These are phyloP conservation scores for Pseudocercospora fijiensis DNA, from an alignment of 2,329 filamentous ascomycete species.

Conservation along the genomic window DNA sequence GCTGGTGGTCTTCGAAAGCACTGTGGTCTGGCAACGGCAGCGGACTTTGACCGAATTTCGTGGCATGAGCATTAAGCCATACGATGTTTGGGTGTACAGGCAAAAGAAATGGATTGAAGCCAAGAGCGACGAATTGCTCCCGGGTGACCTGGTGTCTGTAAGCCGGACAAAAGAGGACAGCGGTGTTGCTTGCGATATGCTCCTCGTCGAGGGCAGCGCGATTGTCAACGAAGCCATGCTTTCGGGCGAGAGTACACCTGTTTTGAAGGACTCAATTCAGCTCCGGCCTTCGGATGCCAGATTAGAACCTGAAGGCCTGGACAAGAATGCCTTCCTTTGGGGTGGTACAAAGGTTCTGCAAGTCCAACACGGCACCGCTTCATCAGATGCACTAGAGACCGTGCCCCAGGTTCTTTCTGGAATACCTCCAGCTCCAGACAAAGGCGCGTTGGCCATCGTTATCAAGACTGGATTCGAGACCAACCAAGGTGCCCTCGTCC, in stretches of 20 bases:
- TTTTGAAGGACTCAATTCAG: slow-evolving; percentile 93
- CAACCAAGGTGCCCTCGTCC: slow-evolving; percentile 93
- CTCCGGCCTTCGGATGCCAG: slow-evolving; percentile 76
- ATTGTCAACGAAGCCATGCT: slow-evolving; percentile 99
- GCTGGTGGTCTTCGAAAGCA: slow-evolving; percentile 96
- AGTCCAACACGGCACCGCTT: slow-evolving; percentile 80
- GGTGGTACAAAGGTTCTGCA: slow-evolving; percentile 97
- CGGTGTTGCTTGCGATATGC: slow-evolving; percentile 95
- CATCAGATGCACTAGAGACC: slow-evolving; percentile 61
- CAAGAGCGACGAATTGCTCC: slow-evolving; percentile 85
- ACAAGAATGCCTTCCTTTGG: slow-evolving; percentile 96
- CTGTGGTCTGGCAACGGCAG: slow-evolving; percentile 98
- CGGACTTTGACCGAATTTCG: slow-evolving; percentile 94
- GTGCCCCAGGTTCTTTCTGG: slow-evolving; percentile 70
- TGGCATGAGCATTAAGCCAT: slow-evolving; percentile 99
- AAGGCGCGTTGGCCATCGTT: slow-evolving; percentile 89
- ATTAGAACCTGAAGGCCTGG: slow-evolving; percentile 84
- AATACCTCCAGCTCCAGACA: slow-evolving; percentile 81
- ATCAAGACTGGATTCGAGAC: slow-evolving; percentile 98
- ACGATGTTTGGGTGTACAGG: slow-evolving; percentile 88
- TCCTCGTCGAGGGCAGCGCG: slow-evolving; percentile 88
- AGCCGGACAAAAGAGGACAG: slow-evolving; percentile 94
- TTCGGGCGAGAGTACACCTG: slow-evolving; percentile 93
- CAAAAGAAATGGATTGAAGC: slow-evolving; percentile 84
- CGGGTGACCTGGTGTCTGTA: slow-evolving; percentile 89